A percentile compares a stretch with the other conserved stretches of the same genome.
phyloP scores from a whole-genome alignment of 2,329 filamentous ascomycete species.

The Pseudogymnoascus sp. region DNA sequence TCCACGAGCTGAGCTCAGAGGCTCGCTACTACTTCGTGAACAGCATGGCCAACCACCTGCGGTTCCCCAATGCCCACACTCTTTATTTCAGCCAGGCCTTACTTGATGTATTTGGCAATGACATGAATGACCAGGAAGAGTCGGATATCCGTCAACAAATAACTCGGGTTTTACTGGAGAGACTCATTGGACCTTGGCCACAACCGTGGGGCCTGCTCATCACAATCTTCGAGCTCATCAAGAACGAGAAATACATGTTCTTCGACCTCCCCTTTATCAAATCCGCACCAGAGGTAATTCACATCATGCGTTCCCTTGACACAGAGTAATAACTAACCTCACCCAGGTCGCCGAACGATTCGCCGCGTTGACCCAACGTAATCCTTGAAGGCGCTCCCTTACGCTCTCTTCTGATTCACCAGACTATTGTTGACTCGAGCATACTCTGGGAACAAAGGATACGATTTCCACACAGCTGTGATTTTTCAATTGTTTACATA shows the following conservation, averaged over 20 bases:
- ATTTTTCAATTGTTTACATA: constrained; percentile 10
- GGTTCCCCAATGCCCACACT: constrained; percentile 82
- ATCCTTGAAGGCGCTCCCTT: background rate
- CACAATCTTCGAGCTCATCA: constrained; percentile 80
- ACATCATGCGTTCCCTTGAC: background rate
- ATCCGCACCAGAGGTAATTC: constrained; percentile 71
- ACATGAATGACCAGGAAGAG: constrained; percentile 67
- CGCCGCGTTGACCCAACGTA: background rate
- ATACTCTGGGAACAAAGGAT: background rate
- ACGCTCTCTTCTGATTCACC: background rate
- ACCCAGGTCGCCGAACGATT: background rate
- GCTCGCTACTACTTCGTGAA: constrained; percentile 77
- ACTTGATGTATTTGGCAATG: constrained; percentile 75
- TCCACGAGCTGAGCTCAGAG: constrained; percentile 68
- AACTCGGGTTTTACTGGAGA: constrained; percentile 79
- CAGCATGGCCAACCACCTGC: constrained; percentile 84
- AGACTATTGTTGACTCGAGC: constrained; percentile 5
- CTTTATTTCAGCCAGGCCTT: constrained; percentile 87
- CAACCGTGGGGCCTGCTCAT: constrained; percentile 94
- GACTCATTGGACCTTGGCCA: constrained; percentile 79
- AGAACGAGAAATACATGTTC: constrained; percentile 86
- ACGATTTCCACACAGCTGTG: background rate
- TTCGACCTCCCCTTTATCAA: constrained; percentile 93
- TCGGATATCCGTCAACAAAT: constrained; percentile 84
- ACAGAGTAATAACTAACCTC: background rate